These are phyloP conservation scores for Diaporthe destruens DNA, from an alignment of 2,329 filamentous ascomycete species.

Conservation along the genomic window DNA sequence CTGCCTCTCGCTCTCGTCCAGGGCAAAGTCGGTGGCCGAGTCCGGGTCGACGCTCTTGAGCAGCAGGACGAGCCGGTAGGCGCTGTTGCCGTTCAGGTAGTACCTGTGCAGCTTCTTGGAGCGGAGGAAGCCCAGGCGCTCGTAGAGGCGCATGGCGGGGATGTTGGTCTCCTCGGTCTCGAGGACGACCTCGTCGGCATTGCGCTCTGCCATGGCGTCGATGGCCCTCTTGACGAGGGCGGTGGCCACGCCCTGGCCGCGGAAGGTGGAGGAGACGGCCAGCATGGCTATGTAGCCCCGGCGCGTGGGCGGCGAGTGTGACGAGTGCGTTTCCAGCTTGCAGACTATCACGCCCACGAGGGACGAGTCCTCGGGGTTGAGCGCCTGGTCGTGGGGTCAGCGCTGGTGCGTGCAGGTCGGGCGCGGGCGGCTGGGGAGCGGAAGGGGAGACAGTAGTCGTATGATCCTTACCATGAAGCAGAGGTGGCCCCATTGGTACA, in stretches of 20 bases:
- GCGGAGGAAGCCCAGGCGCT: conserved; percentile 89
- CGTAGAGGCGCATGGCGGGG: conserved; percentile 91
- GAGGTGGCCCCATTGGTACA: conserved; percentile 98
- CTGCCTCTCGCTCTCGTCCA: conserved; percentile 48
- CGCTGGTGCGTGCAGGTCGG: not conserved
- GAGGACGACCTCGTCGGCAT: conserved; percentile 93
- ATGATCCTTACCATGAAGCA: conserved; percentile 83
- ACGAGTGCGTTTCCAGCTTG: conserved; percentile 91
- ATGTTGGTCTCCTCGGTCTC: conserved; percentile 96
- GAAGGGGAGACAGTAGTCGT: conserved; percentile 10
- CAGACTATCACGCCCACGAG: conserved; percentile 93
- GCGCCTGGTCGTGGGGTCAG: conserved; percentile 58
- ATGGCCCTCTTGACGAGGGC: conserved; percentile 90
- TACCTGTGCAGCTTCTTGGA: conserved; percentile 95
- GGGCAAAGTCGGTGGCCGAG: conserved; percentile 51
- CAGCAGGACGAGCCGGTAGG: conserved; percentile 87
- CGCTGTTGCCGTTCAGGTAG: conserved; percentile 96
- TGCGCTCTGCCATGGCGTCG: conserved; percentile 85
- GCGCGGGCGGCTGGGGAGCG: conserved; percentile 28
- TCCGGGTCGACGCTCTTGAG: conserved; percentile 69
- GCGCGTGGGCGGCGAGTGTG: conserved; percentile 78
- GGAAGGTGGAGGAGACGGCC: conserved; percentile 83
- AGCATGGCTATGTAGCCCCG: conserved; percentile 99
- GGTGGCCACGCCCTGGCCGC: conserved; percentile 89
- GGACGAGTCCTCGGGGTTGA: conserved; percentile 69